phyloP scores from a whole-genome alignment of 2,329 filamentous ascomycete genomes.

The Colletotrichum sojae region DNA sequence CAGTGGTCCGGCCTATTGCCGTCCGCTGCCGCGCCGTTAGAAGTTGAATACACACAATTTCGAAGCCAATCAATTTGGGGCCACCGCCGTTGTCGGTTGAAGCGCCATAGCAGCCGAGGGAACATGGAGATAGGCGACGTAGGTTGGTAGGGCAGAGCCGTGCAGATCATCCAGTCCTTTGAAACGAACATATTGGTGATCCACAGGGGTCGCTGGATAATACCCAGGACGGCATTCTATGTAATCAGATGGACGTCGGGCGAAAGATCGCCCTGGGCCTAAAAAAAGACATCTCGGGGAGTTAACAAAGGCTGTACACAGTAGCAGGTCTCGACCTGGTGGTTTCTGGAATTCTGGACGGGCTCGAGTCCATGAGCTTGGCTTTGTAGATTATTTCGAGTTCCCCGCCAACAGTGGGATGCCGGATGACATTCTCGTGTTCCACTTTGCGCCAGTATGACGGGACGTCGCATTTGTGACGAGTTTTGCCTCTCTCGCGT shows the following conservation, averaged over 20 bases:
- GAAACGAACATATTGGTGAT: slow-evolving; percentile 22
- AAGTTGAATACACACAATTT: slow-evolving; percentile 4
- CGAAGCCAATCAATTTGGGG: slow-evolving; percentile 2
- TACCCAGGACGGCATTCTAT: background rate
- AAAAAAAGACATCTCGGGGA: slow-evolving; percentile 8
- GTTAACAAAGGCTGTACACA: too few species aligned
- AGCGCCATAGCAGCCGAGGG: background rate
- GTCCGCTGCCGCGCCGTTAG: slow-evolving; percentile 11
- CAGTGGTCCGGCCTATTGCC: slow-evolving; percentile 7
- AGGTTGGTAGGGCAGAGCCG: too few species aligned
- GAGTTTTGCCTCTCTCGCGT: slow-evolving; percentile 1
- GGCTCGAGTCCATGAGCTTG: slow-evolving; percentile 5
- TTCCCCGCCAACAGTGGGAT: slow-evolving; percentile 12
- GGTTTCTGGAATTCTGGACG: too few species aligned
- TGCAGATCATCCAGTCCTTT: slow-evolving; percentile 12
- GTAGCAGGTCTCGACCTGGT: too few species aligned
- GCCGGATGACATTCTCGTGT: slow-evolving; percentile 4
- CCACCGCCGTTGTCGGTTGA: slow-evolving; percentile 5
- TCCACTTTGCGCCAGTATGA: slow-evolving; percentile 9
- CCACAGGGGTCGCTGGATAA: slow-evolving; percentile 3
- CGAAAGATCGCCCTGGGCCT: slow-evolving; percentile 5
- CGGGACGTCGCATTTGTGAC: slow-evolving; percentile 28
- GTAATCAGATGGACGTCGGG: slow-evolving; percentile 18
- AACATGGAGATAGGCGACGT: background rate
- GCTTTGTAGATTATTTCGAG: slow-evolving; percentile 14